Percentiles rank a stretch among this genome's conserved stretches.
Evolutionary conservation across 2,329 filamentous ascomycete species (phyloP).

Genomic region (Pseudogymnoascus sp.): DNA sequence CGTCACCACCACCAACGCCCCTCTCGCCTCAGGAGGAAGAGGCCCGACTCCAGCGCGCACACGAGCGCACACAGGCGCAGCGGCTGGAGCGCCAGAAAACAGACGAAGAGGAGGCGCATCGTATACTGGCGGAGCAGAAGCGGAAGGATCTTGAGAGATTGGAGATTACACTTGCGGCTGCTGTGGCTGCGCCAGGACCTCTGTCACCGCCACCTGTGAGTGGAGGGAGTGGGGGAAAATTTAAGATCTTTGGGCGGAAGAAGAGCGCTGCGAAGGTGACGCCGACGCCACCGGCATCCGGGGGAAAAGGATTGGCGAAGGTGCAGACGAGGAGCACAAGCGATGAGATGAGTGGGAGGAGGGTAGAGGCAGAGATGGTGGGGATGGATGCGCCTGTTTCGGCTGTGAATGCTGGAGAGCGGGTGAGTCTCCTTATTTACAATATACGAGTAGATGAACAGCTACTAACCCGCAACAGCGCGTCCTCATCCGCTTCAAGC

Average conservation of each 20-base stretch:
- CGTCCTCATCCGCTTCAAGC: constrained; percentile 66
- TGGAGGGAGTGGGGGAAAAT: constrained; percentile 21
- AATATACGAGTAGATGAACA: not conserved
- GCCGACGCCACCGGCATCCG: constrained; percentile 13
- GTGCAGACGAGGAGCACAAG: constrained; percentile 13
- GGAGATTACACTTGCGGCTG: constrained; percentile 26
- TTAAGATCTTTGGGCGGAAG: constrained; percentile 24
- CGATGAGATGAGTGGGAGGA: constrained; percentile 7
- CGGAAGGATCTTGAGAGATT: constrained; percentile 28
- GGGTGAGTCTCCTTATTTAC: constrained; percentile 44
- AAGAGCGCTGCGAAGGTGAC: constrained; percentile 19
- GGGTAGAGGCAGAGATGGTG: constrained; percentile 12
- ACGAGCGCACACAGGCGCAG: constrained; percentile 3
- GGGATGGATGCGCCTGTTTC: constrained; percentile 71
- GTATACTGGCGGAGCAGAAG: constrained; percentile 26
- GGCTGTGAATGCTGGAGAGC: constrained; percentile 71
- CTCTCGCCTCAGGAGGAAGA: constrained; percentile 12
- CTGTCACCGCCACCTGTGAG: constrained; percentile 12
- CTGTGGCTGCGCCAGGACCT: constrained; percentile 13
- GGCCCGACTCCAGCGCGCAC: constrained; percentile 11
- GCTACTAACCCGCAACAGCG: constrained; percentile 39
- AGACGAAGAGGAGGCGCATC: constrained; percentile 20
- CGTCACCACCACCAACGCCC: constrained; percentile 11
- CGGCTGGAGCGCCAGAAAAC: not conserved
- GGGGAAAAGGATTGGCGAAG: constrained; percentile 12